Evolutionary conservation across 108 stramenopile species (phyloP).

Genomic region (Nitzschia sp.): DNA sequence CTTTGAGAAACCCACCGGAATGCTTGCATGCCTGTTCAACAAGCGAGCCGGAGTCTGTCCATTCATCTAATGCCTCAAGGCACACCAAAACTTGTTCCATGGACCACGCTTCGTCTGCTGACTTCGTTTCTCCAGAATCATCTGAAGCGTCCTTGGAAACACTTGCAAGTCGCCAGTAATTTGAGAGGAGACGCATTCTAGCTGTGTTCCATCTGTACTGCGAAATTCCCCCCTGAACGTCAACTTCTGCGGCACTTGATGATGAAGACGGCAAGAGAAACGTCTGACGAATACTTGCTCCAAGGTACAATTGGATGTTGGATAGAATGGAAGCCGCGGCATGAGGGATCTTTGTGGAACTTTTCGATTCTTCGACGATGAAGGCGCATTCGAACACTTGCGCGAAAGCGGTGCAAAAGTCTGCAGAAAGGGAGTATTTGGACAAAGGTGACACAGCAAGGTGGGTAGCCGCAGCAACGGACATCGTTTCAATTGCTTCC

Average conservation of each 20-base stretch:
- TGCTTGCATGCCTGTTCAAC: constrained; percentile 11
- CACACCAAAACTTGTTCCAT: constrained; percentile 22
- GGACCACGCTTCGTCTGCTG: constrained; percentile 4
- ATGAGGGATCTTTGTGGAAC: constrained; percentile 1
- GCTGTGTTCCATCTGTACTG: constrained; percentile 18
- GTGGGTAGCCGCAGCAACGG: constrained; percentile 47
- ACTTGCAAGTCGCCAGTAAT: constrained; percentile 6
- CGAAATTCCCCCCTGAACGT: neutral
- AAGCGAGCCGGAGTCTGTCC: constrained; percentile 12
- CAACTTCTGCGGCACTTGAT: neutral
- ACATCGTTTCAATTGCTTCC: constrained; percentile 45
- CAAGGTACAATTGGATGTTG: constrained; percentile 2
- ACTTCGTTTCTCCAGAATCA: neutral
- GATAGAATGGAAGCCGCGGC: constrained; percentile 5
- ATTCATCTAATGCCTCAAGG: constrained; percentile 16
- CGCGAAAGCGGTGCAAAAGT: constrained; percentile 50
- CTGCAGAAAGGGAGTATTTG: constrained; percentile 46
- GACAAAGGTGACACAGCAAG: constrained; percentile 29
- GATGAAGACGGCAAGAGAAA: constrained; percentile 4
- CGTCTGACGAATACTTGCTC: constrained; percentile 3
- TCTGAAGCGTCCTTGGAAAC: neutral
- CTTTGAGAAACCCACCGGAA: neutral
- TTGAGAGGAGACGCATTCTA: constrained; percentile 4
- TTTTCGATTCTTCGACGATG: neutral
- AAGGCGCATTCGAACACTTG: constrained; percentile 38